Percentiles rank a stretch among this genome's conserved stretches.
Evolutionary conservation across 2,329 filamentous ascomycete species (phyloP).

Genomic region (Seiridium unicorne): DNA sequence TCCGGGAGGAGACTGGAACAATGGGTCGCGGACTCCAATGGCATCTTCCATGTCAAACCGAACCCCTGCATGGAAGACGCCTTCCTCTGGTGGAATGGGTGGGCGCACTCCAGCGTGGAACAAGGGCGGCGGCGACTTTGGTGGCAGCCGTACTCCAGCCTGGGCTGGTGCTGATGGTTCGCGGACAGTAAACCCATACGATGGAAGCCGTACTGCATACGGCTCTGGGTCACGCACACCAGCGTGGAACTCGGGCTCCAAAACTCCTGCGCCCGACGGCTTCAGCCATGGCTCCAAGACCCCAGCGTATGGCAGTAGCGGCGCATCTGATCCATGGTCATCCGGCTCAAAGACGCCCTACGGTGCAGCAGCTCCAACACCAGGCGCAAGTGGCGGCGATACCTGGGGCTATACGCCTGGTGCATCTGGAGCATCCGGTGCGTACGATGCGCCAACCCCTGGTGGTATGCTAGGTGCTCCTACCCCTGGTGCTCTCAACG

Average conservation of each 20-base stretch:
- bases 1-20: conserved; percentile 54
- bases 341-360: conserved; percentile 78
- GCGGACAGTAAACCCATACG: conserved; percentile 68
- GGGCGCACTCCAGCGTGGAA: conserved; percentile 65
- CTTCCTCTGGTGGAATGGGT: conserved; percentile 54
- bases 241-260: conserved; percentile 75
- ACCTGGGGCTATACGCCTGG: conserved; percentile 60
- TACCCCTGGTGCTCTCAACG: conserved; percentile 63
- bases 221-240: conserved; percentile 70
- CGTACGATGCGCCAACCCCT: conserved; percentile 71
- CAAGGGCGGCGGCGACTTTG: conserved; percentile 48
- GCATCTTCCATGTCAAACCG: conserved; percentile 51
- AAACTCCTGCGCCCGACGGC: conserved; percentile 64
- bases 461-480: conserved; percentile 61
- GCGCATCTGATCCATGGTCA: conserved; percentile 57
- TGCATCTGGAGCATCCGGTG: conserved; percentile 39
- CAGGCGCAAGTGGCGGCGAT: conserved; percentile 56
- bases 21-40: conserved; percentile 68
- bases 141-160: conserved; percentile 65
- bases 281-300: conserved; percentile 69
- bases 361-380: conserved; percentile 57
- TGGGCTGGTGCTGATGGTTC: conserved; percentile 70
- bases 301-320: conserved; percentile 53
- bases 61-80: conserved; percentile 74
- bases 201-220: conserved; percentile 75